Conservation (phyloP, 768 basidiomycete genomes). For the Russula virescens region DNA sequence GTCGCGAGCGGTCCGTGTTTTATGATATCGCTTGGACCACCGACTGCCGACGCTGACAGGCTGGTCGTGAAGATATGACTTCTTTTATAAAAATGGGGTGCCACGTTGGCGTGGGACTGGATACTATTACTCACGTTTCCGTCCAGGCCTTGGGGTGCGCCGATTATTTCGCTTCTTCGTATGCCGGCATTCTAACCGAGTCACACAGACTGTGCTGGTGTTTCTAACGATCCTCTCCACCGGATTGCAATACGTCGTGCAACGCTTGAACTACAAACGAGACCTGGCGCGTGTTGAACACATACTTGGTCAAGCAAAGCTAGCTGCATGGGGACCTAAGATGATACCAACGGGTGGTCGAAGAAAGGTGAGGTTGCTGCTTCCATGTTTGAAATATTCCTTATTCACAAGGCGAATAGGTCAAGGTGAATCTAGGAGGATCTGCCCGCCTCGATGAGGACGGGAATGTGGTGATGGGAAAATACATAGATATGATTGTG, state of each 20-base stretch:
- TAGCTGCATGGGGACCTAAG: constrained; percentile 80
- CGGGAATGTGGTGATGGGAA: constrained; percentile 44
- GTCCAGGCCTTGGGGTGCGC: constrained; percentile 81
- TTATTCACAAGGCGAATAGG: constrained; percentile 35
- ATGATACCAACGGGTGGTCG: constrained; percentile 54
- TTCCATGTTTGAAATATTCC: background rate
- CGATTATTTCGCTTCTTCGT: background rate
- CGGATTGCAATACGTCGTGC: constrained; percentile 76
- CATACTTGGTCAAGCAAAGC: constrained; percentile 55
- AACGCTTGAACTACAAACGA: constrained; percentile 66
- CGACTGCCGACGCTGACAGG: background rate
- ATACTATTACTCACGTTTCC: constrained; percentile 94
- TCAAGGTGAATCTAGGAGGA: constrained; percentile 65
- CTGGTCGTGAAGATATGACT: constrained; percentile 57
- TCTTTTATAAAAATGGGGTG: constrained; percentile 97
- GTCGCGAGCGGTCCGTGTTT: constrained; percentile 60
- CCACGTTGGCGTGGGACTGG: constrained; percentile 95
- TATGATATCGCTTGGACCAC: background rate
- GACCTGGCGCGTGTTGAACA: constrained; percentile 65
- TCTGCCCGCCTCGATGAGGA: constrained; percentile 47
- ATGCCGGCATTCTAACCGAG: constrained; percentile 6
- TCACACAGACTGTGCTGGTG: constrained; percentile 55
- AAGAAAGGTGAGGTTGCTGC: constrained; percentile 51
- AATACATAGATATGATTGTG: constrained; percentile 75
- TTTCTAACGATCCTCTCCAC: constrained; percentile 78